Base-by-base conservation (phyloP, 2,329 filamentous ascomycete species). In the Sphaerostilbella broomeana region DNA sequence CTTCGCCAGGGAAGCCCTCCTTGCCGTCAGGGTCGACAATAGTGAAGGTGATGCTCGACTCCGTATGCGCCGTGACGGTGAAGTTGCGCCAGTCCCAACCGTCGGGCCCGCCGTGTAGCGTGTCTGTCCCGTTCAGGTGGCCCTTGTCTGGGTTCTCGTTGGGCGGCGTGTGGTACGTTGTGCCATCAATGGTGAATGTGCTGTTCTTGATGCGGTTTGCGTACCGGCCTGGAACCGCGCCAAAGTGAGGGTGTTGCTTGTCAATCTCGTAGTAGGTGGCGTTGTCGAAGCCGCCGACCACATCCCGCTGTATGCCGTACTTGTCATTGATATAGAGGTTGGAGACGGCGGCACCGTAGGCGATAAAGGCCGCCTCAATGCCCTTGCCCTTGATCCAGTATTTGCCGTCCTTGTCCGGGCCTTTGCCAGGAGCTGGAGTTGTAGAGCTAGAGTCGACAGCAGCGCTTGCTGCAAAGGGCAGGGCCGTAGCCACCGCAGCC, bases 11-110 rank as follows among this genome's bases (percentile, higher is more conserved):
- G 62, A 90, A 89, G 26, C 85, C 85, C 59, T 85, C 71, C 55
- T 82, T 73, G 49, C 82, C 83, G 57, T 83, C 83, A 1, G 75
- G 70, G 54, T 90, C 85, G 38, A 81, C 73, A 31, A 90, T 70
- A 43, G 75, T 78, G 60, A 89, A 90, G 28, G 83, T 87, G 58
- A 90, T 84, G 56, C 75, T 82, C 56, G 69, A 68, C 32, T 67
- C 60, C 9, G 76, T 79, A 61, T 86, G 73, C 3, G 81, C 67
- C n/a, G 80, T 75, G 16, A 89, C 78, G 19, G 80, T 85, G 60
- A 84, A 90, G 63, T 88, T 86, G 48, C 82, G 73, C 64, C 73
- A 86, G 57, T 88, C 84, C 81, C 84, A 87, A 31, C 82, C 82
- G 51, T 84, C 68, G 1, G 75, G 69, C 6, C 81, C 81, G 35